These are phyloP conservation scores for Apiotrichum sp. DNA, from an alignment of 1,284 basidiomycete species.

Conservation along the genomic window DNA sequence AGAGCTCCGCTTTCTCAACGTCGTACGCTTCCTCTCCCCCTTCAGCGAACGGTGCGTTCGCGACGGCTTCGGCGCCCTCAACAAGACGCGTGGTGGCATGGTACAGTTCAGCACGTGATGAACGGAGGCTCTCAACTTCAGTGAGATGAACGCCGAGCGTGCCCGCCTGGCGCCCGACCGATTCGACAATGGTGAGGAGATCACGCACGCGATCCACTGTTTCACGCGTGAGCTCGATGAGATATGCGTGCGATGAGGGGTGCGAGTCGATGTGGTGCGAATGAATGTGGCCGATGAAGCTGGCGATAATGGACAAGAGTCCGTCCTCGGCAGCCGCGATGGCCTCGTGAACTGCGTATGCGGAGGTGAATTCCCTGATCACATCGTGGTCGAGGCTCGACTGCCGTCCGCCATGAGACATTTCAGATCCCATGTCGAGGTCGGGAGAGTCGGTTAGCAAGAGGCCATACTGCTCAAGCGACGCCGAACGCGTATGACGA, in stretches of 20 bases:
- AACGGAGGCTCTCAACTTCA: constrained; percentile 56
- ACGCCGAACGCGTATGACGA: constrained; percentile 4
- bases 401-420: background rate
- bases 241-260: constrained; percentile 82
- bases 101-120: constrained; percentile 76
- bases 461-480: constrained; percentile 7
- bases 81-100: constrained; percentile 79
- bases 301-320: constrained; percentile 87
- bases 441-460: constrained; percentile 6
- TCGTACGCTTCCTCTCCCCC: constrained; percentile 59
- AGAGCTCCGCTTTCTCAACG: constrained; percentile 63
- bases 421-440: background rate
- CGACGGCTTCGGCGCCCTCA: constrained; percentile 65
- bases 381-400: background rate
- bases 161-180: constrained; percentile 58
- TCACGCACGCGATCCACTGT: constrained; percentile 89
- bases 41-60: constrained; percentile 53
- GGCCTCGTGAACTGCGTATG: constrained; percentile 39
- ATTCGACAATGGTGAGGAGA: constrained; percentile 85
- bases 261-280: constrained; percentile 82
- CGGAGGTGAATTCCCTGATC: constrained; percentile 8
- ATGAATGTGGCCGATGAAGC: constrained; percentile 94
- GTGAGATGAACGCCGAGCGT: constrained; percentile 56
- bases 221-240: constrained; percentile 89
- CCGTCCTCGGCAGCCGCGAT: constrained; percentile 71